phyloP scores from a whole-genome alignment of 805 yeast species.

The Monosporozyma yasuniensis region DNA sequence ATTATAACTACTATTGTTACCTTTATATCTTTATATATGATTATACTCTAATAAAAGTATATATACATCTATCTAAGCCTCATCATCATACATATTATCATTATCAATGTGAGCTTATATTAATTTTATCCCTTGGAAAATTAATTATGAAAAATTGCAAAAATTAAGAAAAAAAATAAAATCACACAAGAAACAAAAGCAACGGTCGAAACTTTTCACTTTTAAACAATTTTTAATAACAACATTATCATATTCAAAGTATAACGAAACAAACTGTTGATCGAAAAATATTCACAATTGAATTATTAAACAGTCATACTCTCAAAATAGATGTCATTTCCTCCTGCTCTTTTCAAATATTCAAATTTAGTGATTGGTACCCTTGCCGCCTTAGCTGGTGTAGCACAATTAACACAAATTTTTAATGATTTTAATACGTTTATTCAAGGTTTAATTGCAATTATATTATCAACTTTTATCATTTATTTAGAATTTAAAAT shows the following conservation, averaged over 20 bases:
- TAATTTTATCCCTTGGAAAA: neutral
- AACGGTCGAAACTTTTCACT: too few species aligned
- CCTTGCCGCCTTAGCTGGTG: conserved; percentile 34
- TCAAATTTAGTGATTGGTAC: conserved; percentile 50
- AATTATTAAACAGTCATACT: too few species aligned
- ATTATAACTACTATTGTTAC: neutral
- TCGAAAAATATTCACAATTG: too few species aligned
- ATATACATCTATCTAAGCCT: too few species aligned
- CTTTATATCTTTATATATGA: neutral
- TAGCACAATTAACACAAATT: conserved; percentile 17
- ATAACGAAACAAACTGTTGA: too few species aligned
- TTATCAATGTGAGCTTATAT: too few species aligned
- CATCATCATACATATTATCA: too few species aligned
- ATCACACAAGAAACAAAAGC: too few species aligned
- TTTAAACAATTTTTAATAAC: too few species aligned
- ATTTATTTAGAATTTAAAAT: conserved; percentile 37
- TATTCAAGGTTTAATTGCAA: conserved; percentile 49
- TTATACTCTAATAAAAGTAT: too few species aligned
- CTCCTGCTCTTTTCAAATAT: conserved; percentile 22
- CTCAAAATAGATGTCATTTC: conserved; percentile 10
- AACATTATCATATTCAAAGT: too few species aligned
- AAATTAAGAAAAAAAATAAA: neutral
- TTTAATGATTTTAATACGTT: conserved; percentile 32
- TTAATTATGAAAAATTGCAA: neutral
- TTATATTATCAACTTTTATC: conserved; percentile 45